phyloP scores from a whole-genome alignment of 306 rosid species.

The Hippophae rhamnoides region DNA sequence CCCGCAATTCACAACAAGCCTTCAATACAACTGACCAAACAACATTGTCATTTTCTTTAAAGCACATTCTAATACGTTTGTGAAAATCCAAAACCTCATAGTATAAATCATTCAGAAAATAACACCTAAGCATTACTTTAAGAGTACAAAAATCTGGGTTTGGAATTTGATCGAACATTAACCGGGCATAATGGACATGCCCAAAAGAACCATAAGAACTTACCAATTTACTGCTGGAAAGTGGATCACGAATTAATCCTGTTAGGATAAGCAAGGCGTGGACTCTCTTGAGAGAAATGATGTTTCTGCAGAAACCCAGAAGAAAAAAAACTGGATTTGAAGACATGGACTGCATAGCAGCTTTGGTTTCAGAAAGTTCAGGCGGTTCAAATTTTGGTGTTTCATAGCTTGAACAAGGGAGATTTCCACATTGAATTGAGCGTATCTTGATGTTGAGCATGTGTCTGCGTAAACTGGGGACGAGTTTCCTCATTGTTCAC shows the following conservation, averaged over 20 bases:
- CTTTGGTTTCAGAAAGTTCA: slow-evolving; percentile 14
- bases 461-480: neutral
- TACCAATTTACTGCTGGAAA: slow-evolving; percentile 38
- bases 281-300: slow-evolving; percentile 35
- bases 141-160: slow-evolving; percentile 44
- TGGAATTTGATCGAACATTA: slow-evolving; percentile 44
- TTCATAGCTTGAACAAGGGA: slow-evolving; percentile 3
- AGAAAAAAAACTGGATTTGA: slow-evolving; percentile 34
- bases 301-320: slow-evolving; percentile 32
- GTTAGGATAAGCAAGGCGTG: slow-evolving; percentile 42
- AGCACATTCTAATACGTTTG: slow-evolving; percentile 25
- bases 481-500: slow-evolving; percentile 11
- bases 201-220: slow-evolving; percentile 54
- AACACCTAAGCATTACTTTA: slow-evolving; percentile 65
- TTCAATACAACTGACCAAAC: slow-evolving; percentile 52
- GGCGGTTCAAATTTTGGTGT: slow-evolving; percentile 9
- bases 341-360: slow-evolving; percentile 17
- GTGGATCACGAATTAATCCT: slow-evolving; percentile 30
- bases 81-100: slow-evolving; percentile 34
- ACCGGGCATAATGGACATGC: slow-evolving; percentile 38
- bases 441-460: neutral
- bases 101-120: slow-evolving; percentile 43
- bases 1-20: slow-evolving; percentile 44
- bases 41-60: slow-evolving; percentile 26
- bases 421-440: slow-evolving; percentile 18